These are phyloP conservation scores for Arxiozyma heterogenica DNA, from an alignment of 1,139 yeast genomes.

Conservation along the genomic window DNA sequence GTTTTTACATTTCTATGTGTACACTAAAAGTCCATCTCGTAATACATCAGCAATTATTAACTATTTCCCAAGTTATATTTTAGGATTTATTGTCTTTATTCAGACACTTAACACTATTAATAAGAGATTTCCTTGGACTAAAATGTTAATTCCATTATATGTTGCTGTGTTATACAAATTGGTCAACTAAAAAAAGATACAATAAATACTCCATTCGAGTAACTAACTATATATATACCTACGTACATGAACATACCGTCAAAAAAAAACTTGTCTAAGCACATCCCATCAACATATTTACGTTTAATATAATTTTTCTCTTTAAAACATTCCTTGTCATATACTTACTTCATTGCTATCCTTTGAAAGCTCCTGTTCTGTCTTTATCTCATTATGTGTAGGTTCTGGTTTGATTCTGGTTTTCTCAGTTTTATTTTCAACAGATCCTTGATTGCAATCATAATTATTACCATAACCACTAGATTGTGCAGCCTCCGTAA, in stretches of 20 bases:
- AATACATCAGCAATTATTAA: conserved; percentile 23
- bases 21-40: conserved; percentile 41
- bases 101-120: neutral
- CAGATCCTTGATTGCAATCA: conserved; percentile 1
- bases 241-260: too few relatives aligned
- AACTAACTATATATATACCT: too few relatives aligned
- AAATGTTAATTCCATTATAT: conserved; percentile 1
- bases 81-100: conserved; percentile 17
- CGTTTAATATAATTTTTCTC: too few relatives aligned
- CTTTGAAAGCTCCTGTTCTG: neutral
- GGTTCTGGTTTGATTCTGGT: neutral
- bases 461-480: neutral
- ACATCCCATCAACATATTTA: neutral
- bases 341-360: neutral
- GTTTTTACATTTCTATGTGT: conserved; percentile 44
- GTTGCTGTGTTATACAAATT: neutral
- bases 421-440: neutral
- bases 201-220: neutral
- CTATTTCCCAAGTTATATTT: conserved; percentile 53
- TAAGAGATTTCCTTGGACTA: neutral
- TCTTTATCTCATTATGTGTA: neutral
- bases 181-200: neutral
- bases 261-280: neutral
- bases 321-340: neutral
- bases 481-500: conserved; percentile 18